Evolutionary conservation across 371 early-diverging fungal species (phyloP).

Genomic region (Cokeromyces recurvatus): DNA sequence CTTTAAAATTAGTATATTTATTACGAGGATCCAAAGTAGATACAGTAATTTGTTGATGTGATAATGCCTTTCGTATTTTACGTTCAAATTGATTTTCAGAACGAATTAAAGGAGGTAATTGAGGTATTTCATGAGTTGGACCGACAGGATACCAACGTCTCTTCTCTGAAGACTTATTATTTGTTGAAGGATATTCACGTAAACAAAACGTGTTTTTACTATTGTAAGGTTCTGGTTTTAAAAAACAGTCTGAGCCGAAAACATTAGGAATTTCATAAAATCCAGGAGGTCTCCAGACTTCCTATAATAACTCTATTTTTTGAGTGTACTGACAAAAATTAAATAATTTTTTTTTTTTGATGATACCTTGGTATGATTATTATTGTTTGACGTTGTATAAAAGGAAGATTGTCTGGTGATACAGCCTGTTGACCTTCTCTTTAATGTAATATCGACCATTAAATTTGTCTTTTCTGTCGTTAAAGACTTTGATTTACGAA

Average conservation of each 20-base stretch:
- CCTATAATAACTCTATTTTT: constrained; percentile 14
- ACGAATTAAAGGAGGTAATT: constrained; percentile 37
- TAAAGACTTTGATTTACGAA: constrained; percentile 40
- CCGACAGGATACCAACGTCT: constrained; percentile 41
- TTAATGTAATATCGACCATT: constrained; percentile 27
- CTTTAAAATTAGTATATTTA: constrained; percentile 41
- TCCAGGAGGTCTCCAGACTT: constrained; percentile 45
- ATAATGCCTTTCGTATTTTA: constrained; percentile 36
- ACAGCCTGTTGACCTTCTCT: constrained; percentile 48
- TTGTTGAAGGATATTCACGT: constrained; percentile 20
- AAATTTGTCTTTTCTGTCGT: constrained; percentile 27
- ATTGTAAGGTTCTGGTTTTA: constrained; percentile 31
- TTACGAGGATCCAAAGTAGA: constrained; percentile 40
- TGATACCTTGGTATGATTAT: neutral
- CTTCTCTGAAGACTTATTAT: constrained; percentile 10
- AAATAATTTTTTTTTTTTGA: neutral
- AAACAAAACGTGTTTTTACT: constrained; percentile 10
- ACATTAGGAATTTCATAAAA: constrained; percentile 43
- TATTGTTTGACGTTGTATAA: too few relatives aligned
- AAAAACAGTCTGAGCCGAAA: constrained; percentile 35
- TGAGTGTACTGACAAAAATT: too few relatives aligned
- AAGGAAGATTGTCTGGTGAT: constrained; percentile 25
- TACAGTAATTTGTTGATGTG: constrained; percentile 24
- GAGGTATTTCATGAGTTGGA: constrained; percentile 37
- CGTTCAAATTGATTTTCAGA: constrained; percentile 46